Base-by-base conservation (phyloP, 2,329 filamentous ascomycete species). In the Trichoderma hamatum region DNA sequence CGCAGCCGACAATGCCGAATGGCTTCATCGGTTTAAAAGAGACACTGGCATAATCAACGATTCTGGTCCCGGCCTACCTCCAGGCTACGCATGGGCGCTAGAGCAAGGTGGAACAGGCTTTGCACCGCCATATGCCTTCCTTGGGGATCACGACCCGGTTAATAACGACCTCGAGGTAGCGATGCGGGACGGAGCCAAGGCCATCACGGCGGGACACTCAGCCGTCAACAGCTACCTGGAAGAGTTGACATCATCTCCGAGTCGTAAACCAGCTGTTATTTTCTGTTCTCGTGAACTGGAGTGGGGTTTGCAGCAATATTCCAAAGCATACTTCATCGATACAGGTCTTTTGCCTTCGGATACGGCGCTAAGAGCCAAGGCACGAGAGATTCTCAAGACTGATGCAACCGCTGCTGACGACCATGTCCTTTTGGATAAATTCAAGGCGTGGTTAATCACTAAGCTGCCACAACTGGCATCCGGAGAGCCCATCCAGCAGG, bases 1-100 rank as follows among this genome's bases (percentile, higher is more conserved):
- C 28, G 67, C 69, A 19, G 69, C 69, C 6, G 69, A 70, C 73
- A 89, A 90, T 71, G 82, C 81, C 0, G 87, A 90, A 76, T 90
- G 88, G 88, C 81, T 90, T 14, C 81, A 84, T 68, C 83, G 87
- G 55, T 89, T 90, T 79, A 90, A 90, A 76, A 83, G 86, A 13
- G 83, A 87, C 59, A 82, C 80, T 0, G 86, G 86, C 21, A 84
- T 90, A 34, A 76, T 85, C 0, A 76, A 80, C n/a, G 79, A 81
- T 11, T 77, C 80, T 5, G 85, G 86, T 0, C 86, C 86, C 0
- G 86, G 86, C 2, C 80, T 89, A 0, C 79, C 82, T 0, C 71
- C 75, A 2, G 78, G 76, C 28, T 70, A 75, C 7, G 75, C 79
- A 0, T 88, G 86, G 86, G 80, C 80, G 56, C 71, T 84, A 2